Conservation (phyloP, 768 basidiomycete genomes). For the Leccinum obscurum region DNA sequence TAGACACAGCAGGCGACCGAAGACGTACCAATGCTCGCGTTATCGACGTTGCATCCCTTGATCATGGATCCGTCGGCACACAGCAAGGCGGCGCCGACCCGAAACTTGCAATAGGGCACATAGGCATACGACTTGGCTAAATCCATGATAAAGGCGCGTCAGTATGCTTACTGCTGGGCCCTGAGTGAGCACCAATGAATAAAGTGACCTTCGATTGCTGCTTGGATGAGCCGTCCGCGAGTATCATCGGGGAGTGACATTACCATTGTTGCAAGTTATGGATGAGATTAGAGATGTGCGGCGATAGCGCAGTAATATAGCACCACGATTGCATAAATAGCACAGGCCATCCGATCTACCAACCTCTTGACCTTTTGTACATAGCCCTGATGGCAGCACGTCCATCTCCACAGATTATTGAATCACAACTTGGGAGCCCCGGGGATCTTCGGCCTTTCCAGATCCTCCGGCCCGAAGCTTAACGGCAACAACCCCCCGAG, state of each 20-base stretch:
- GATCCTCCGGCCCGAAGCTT: constrained; percentile 88
- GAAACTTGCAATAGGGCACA: constrained; percentile 86
- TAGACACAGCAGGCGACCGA: too few relatives aligned
- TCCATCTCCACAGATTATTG: not conserved
- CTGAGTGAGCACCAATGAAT: not conserved
- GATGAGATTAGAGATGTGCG: not conserved
- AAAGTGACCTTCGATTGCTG: constrained; percentile 37
- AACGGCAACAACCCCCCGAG: constrained; percentile 75
- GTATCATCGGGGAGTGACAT: constrained; percentile 41
- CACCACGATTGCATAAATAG: not conserved
- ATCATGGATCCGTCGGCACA: constrained; percentile 68
- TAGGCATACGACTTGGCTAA: constrained; percentile 76
- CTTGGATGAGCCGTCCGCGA: constrained; percentile 51
- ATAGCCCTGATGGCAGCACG: not conserved
- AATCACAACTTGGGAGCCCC: not conserved
- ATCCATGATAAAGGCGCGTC: not conserved
- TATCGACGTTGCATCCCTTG: constrained; percentile 91
- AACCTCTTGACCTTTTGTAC: not conserved
- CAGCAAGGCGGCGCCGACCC: constrained; percentile 89
- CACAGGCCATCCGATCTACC: not conserved
- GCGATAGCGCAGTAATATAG: not conserved
- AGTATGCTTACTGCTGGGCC: not conserved
- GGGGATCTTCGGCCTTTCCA: constrained; percentile 48
- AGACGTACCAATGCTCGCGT: constrained; percentile 84
- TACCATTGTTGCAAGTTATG: not conserved